A percentile compares a stretch with the other conserved stretches of the same genome.
phyloP scores from a whole-genome alignment of 345 rosid genomes.

The Psidium friedrichsthalianum region DNA sequence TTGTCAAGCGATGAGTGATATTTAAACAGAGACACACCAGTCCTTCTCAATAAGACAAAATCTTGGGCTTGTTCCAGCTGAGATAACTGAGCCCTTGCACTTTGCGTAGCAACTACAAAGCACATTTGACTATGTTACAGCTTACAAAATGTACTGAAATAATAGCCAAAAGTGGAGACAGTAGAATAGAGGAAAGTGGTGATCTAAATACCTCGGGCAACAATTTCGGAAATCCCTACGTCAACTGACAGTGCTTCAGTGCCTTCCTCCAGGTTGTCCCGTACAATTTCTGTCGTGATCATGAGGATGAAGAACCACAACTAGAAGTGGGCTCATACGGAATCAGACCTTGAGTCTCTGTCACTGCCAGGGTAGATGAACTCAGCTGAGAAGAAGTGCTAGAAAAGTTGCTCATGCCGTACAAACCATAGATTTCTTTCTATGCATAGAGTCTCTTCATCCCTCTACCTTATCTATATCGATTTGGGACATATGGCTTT shows the following conservation, averaged over 20 bases:
- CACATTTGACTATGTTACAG: neutral
- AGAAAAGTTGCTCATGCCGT: neutral
- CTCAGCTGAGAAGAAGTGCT: neutral
- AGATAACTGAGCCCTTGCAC: conserved; percentile 28
- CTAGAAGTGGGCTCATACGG: neutral
- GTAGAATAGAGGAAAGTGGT: neutral
- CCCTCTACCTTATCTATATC: neutral
- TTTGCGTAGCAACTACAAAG: conserved; percentile 20
- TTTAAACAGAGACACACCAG: conserved; percentile 26
- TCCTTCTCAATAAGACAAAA: conserved; percentile 31
- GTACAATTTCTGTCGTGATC: neutral
- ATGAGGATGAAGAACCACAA: neutral
- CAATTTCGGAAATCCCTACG: neutral
- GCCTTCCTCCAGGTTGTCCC: conserved; percentile 4
- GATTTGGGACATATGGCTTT: neutral
- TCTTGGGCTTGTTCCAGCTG: conserved; percentile 24
- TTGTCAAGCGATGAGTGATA: neutral
- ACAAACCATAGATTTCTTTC: neutral
- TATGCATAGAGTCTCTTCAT: neutral
- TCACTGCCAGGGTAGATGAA: neutral
- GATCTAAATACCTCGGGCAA: conserved; percentile 21
- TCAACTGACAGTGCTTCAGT: neutral
- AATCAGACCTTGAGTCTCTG: neutral
- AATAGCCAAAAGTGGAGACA: neutral
- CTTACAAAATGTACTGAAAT: neutral